phyloP scores from a whole-genome alignment of 2,329 filamentous ascomycete genomes.

The Aspergillus brunneoviolaceus region DNA sequence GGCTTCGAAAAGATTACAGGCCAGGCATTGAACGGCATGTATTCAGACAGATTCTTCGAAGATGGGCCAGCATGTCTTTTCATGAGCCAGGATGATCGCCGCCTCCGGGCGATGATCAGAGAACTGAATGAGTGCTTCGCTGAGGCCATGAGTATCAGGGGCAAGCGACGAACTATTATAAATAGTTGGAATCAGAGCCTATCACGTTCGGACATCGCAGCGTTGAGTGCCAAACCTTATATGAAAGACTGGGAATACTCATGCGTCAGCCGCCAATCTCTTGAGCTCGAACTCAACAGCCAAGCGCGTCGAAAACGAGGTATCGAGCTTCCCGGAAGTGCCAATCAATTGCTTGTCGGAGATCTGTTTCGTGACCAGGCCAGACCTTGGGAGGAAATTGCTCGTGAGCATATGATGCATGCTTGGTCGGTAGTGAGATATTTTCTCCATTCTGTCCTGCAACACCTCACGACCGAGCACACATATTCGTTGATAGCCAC shows the following conservation, averaged over 20 bases:
- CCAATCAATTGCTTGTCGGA: constrained; percentile 34
- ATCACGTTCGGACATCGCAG: too few relatives aligned
- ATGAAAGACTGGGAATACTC: too few relatives aligned
- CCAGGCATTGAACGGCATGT: constrained; percentile 44
- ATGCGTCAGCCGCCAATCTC: neutral
- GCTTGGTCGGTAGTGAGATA: constrained; percentile 23
- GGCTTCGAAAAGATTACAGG: constrained; percentile 40
- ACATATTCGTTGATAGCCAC: constrained; percentile 18
- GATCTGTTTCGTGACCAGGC: constrained; percentile 37
- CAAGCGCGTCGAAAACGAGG: constrained; percentile 30
- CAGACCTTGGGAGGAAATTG: constrained; percentile 34
- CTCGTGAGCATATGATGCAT: constrained; percentile 23
- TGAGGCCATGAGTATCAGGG: constrained; percentile 22
- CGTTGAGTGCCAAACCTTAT: constrained; percentile 13
- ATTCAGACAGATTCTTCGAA: constrained; percentile 43
- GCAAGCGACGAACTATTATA: constrained; percentile 12
- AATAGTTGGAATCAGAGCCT: constrained; percentile 11
- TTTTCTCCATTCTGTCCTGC: constrained; percentile 26
- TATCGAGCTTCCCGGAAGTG: constrained; percentile 36
- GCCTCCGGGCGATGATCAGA: constrained; percentile 30
- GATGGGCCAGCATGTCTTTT: constrained; percentile 12
- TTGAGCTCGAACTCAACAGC: constrained; percentile 19
- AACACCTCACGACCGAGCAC: constrained; percentile 25
- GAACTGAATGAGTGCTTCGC: constrained; percentile 30
- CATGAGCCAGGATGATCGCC: constrained; percentile 20